Conservation (phyloP, 2,329 filamentous ascomycete species). For the Sarocladium oryzae region DNA sequence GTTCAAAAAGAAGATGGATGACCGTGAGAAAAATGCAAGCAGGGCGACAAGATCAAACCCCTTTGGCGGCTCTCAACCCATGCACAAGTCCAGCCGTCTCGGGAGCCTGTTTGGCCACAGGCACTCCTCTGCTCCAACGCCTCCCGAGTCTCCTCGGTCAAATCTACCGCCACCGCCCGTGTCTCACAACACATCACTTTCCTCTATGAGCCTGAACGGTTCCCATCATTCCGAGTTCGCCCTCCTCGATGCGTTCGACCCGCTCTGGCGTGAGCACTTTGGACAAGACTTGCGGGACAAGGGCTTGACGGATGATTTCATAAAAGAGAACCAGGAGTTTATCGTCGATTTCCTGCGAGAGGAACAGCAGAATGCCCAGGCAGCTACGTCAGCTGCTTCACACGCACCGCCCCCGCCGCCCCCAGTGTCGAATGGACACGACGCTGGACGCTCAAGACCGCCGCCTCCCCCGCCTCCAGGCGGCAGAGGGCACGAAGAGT, state of each 20-base stretch:
- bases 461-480: constrained; percentile 28
- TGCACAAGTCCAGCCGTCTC: constrained; percentile 37
- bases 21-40: constrained; percentile 90
- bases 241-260: constrained; percentile 57
- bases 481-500: constrained; percentile 15
- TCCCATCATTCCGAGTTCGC: constrained; percentile 49
- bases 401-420: constrained; percentile 19
- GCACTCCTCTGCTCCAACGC: constrained; percentile 51
- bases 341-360: constrained; percentile 59
- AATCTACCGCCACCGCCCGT: constrained; percentile 29
- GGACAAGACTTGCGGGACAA: constrained; percentile 57
- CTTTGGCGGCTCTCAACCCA: constrained; percentile 48
- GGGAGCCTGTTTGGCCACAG: constrained; percentile 54
- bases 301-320: constrained; percentile 60
- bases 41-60: constrained; percentile 76
- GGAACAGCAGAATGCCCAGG: constrained; percentile 37
- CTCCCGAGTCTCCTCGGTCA: constrained; percentile 49
- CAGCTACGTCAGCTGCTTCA: constrained; percentile 7
- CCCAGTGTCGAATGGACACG: constrained; percentile 26
- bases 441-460: constrained; percentile 23
- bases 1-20: constrained; percentile 96
- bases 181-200: constrained; percentile 31
- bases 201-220: constrained; percentile 41
- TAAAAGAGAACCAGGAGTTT: constrained; percentile 62
- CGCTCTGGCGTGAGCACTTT: constrained; percentile 59